Evolutionary conservation across 2,329 filamentous ascomycete species (phyloP).

Genomic region (Alternaria triticimaculans): DNA sequence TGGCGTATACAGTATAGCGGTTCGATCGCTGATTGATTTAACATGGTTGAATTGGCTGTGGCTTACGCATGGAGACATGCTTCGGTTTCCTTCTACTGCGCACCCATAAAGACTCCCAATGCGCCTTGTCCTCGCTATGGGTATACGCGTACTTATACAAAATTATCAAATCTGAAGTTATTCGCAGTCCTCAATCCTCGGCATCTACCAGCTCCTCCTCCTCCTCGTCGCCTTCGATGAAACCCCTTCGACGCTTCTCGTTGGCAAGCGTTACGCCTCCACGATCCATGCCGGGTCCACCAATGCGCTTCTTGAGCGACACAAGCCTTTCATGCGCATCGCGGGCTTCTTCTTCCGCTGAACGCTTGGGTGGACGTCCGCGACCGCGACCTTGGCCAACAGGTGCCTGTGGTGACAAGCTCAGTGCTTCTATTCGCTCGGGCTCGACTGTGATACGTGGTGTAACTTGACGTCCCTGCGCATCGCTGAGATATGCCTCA

Average conservation of each 20-base stretch:
- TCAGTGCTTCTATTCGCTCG: conserved; percentile 15
- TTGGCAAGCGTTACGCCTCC: conserved; percentile 62
- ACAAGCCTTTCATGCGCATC: conserved; percentile 55
- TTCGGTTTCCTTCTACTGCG: background rate
- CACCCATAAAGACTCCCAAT: background rate
- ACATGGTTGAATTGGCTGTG: background rate
- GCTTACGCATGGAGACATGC: background rate
- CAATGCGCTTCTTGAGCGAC: conserved; percentile 59
- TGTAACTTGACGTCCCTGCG: conserved; percentile 56
- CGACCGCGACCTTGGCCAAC: conserved; percentile 40
- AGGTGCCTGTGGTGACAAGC: conserved; percentile 1
- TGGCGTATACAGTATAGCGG: conserved; percentile 4
- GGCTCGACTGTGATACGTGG: conserved; percentile 47
- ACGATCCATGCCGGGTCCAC: conserved; percentile 59
- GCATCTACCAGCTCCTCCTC: conserved; percentile 52
- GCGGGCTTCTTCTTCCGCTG: conserved; percentile 54
- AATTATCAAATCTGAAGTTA: background rate
- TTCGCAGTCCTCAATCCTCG: conserved; percentile 24
- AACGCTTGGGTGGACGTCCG: conserved; percentile 34
- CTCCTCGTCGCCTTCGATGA: conserved; percentile 60
- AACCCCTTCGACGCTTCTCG: conserved; percentile 56
- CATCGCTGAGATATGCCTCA: conserved; percentile 57
- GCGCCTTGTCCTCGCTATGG: conserved; percentile 1
- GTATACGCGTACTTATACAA: conserved; percentile 15
- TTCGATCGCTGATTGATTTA: background rate